Evolutionary conservation across 2,329 filamentous ascomycete species (phyloP), one percentile per base, ranked within the genome.

Genomic region (Colletotrichum agaves): DNA sequence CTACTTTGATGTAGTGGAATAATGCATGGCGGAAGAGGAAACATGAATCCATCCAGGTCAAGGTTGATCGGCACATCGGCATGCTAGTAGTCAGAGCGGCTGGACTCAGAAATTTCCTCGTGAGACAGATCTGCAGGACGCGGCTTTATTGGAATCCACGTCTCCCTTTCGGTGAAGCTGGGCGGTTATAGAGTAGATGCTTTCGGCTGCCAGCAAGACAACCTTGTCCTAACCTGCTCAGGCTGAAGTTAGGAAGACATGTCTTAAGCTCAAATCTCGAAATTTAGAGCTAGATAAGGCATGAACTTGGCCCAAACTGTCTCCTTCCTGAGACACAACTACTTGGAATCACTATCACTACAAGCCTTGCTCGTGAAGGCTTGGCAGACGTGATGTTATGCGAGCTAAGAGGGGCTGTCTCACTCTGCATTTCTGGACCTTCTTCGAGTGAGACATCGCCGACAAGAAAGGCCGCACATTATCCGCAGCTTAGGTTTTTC

Each of bases 51-150:
- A 35, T 44, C 49, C 35, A 17, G 15, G 4, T 46, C 49, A 31
- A 19, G 10, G 19, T 17, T 37, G 49, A 33, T 41, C 39, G 31
- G 17, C 31, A 55, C 37, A 53, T 33, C 2, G n/a, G 8, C 37
- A 23, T n/a, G 12, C 21, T 35, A 10, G 11, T 37, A 23, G 33
- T 1, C 21, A 31, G 23, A 8, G 10, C 47, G 15, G 31, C 47
- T 50, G 23, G 47, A 50, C 15, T 12, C 8, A 11, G 11, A 50
- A 15, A 21, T 17, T 23, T 33, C 3, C 10, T 31, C n/a, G 7
- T 43, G 39, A 65, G 49, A 65, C 57, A 62, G 63, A 53, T 65
- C 57, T 47, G 33, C 39, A 33, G 15, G 8, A 11, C 12, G 6
- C 13, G 41, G 11, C 7, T 19, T 2, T 23, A 17, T 4, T 11